Percentiles rank a stretch among this genome's conserved stretches.
Evolutionary conservation across 768 basidiomycete species (phyloP).

Genomic region (Mrakia blollopis): DNA sequence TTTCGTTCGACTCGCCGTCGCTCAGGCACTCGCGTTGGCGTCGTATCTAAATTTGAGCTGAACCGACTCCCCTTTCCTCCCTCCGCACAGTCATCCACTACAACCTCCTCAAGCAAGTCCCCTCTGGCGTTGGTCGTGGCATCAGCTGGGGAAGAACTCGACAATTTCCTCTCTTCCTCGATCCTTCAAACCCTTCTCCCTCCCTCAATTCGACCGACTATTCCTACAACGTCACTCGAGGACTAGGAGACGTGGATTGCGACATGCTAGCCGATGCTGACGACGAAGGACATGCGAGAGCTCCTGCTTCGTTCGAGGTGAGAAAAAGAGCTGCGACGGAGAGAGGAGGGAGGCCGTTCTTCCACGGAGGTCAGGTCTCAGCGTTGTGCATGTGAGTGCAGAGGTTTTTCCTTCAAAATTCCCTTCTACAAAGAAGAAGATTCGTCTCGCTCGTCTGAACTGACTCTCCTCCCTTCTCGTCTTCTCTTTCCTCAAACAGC

Average conservation of each 20-base stretch:
- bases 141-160: constrained; percentile 38
- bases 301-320: constrained; percentile 34
- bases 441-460: no score
- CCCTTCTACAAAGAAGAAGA: not conserved
- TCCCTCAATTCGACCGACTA: not conserved
- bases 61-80: not conserved
- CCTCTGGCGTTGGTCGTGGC: constrained; percentile 35
- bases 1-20: not conserved
- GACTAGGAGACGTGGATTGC: constrained; percentile 15
- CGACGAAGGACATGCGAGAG: constrained; percentile 40
- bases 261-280: constrained; percentile 39
- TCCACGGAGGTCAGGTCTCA: constrained; percentile 35
- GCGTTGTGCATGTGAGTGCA: constrained; percentile 9
- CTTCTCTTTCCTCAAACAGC: not conserved
- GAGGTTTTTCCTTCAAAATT: not conserved
- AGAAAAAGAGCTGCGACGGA: constrained; percentile 38
- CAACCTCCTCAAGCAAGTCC: constrained; percentile 48
- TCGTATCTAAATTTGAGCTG: not conserved
- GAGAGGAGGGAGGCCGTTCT: constrained; percentile 37
- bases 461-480: not conserved
- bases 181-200: not conserved
- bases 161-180: constrained; percentile 24
- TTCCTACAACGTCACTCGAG: not conserved
- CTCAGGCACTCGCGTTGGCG: no score
- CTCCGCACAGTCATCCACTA: not conserved